These are phyloP conservation scores for Phialophora verrucosa DNA, from an alignment of 2,329 filamentous ascomycete genomes.

Conservation along the genomic window DNA sequence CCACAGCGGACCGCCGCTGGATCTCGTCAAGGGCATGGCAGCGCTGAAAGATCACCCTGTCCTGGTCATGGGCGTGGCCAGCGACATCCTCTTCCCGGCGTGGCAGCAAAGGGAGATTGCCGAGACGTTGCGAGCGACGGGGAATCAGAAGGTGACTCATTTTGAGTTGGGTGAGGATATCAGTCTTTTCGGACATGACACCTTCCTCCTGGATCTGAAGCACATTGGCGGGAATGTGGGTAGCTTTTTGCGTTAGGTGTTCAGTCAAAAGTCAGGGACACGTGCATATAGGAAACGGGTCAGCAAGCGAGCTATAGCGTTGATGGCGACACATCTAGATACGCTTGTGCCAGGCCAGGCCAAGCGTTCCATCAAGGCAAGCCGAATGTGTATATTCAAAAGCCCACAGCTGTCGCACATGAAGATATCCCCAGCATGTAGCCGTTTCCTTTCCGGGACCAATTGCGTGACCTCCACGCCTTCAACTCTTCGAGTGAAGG, in stretches of 20 bases:
- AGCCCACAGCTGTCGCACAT: background rate
- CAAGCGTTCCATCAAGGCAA: background rate
- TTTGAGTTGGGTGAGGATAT: constrained; percentile 92
- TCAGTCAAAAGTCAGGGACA: background rate
- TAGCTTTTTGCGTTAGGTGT: constrained; percentile 71
- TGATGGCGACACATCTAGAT: background rate
- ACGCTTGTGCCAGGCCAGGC: background rate
- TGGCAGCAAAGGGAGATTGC: constrained; percentile 98
- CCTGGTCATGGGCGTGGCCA: constrained; percentile 90
- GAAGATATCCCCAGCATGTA: background rate
- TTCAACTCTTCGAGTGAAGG: constrained; percentile 81
- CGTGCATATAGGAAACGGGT: background rate
- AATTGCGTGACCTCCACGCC: background rate
- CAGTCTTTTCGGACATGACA: constrained; percentile 95
- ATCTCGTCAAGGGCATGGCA: constrained; percentile 77
- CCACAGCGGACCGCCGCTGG: constrained; percentile 68
- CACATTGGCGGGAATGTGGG: constrained; percentile 85
- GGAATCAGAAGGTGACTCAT: constrained; percentile 82
- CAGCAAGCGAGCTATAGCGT: background rate
- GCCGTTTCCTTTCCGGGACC: background rate
- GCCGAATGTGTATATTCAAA: background rate
- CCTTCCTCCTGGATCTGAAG: constrained; percentile 89
- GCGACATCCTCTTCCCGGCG: constrained; percentile 94
- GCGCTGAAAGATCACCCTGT: constrained; percentile 76
- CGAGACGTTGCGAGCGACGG: constrained; percentile 74